These are phyloP conservation scores for Pelargonium hybrid DNA, from an alignment of 441 rosid genomes.

Conservation along the genomic window DNA sequence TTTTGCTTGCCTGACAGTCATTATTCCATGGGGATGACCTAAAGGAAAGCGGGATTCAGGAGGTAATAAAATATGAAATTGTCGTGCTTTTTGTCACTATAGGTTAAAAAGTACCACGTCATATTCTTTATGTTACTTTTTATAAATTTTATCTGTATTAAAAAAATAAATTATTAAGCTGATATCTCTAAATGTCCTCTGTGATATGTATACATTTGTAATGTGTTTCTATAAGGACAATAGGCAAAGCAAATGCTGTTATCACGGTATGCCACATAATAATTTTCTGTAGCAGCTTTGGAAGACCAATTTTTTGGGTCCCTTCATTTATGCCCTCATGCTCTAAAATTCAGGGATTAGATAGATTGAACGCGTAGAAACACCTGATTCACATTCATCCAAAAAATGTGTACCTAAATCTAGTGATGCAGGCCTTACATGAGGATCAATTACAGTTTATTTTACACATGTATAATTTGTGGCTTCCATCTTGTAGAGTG, in stretches of 20 bases:
- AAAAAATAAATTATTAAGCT: background rate
- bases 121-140: background rate
- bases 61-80: constrained; percentile 39
- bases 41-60: constrained; percentile 70
- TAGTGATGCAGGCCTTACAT: background rate
- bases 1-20: constrained; percentile 45
- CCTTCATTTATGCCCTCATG: background rate
- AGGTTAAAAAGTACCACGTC: background rate
- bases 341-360: background rate
- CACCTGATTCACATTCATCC: background rate
- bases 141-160: background rate
- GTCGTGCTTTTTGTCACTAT: background rate
- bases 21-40: constrained; percentile 67
- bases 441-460: background rate
- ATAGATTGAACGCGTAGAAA: background rate
- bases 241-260: background rate
- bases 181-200: background rate
- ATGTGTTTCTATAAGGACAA: background rate
- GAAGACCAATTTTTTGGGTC: background rate
- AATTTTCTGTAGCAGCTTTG: background rate
- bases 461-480: background rate
- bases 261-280: background rate
- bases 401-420: background rate
- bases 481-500: background rate
- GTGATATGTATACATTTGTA: background rate